Base-by-base conservation (phyloP, 805 yeast species). In the Zygoascus biomembranicola region DNA sequence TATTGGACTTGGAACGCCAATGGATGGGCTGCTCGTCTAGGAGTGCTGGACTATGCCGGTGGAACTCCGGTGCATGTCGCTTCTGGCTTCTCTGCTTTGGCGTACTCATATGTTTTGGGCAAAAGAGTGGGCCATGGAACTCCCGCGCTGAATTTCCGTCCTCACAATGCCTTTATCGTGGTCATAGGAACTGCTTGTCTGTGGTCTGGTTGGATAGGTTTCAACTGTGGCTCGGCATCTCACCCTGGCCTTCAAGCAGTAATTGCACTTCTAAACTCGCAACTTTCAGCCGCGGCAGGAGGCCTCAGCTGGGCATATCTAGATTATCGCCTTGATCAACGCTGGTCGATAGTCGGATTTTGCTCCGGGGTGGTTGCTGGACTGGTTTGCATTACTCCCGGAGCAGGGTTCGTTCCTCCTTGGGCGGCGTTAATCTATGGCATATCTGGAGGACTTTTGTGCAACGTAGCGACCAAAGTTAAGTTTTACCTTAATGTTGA, bases 321-420 rank as follows among this genome's bases (percentile, higher is more conserved):
- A 49, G 83, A 80, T 63, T 70, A 65, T 52, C 26, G 70, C 2
- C 67, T 83, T 51, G 94, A 90, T 55, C 85, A 84, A 54, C 87
- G 87, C 67, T 89, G 95, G 92, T 87, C 96, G 53, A 83, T 96
- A 28, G 90, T 89, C 52, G 97, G 97, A 59, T 78, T 92, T 70
- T 90, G 98, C 71, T 84, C 90, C 51, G 99, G 99, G 65, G 85
- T 90, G 56, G 81, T 94, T 68, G 86, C 95, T 35, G 99, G 98
- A 58, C 79, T 92, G 57, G 97, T 94, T 49, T 94, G 94, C 66
- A 84, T 92, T 58, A 92, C 98, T 1, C 98, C 99, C 48, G 97
- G 92, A 58, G 97, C 98, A 19, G 98, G 97, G 59, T 90, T 75
- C 66, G 92, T 90, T 46, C 94, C 95, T 52, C 81, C 87, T 53